Evolutionary conservation across 768 basidiomycete species (phyloP), one percentile per base, ranked within the genome.

Genomic region (Strobilomyces echinocephalus): DNA sequence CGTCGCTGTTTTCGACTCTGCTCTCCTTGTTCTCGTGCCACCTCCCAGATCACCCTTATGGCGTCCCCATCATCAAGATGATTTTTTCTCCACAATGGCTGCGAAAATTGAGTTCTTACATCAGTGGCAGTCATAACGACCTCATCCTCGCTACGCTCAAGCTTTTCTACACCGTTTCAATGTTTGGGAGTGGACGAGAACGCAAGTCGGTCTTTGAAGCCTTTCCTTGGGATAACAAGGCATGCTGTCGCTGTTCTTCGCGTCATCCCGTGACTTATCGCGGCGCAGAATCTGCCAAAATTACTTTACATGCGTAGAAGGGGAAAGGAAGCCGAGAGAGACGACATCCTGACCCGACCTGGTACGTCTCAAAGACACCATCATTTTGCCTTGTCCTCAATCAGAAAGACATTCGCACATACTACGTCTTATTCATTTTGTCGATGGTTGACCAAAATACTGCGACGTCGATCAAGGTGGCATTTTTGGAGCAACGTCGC

Each of bases 151-250:
- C 79, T 0, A 79, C 85, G 0, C 68, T 93, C 52, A 86, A 83
- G 59, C 64, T 91, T 16, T 83, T 82, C 63, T 76, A 81, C 54
- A 69, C 72, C 0, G 75, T 91, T 60, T 83, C 85, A 2, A 64
- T 67, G 0, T 91, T 86, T 63, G 84, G 77, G 2, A 78, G 85
- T 21, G 87, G 88, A 16, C 70, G 76, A 21, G 87, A 91, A 56
- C 76, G 79, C 47, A 85, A 80, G 56, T 62, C 73, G 0, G 74
- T 88, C 2, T 67, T 85, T 26, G 89, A 91, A 50, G 74, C 74
- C 0, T 89, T 92, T 68, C 79, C 81, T 7, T 92, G 90, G 90
- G 88, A 88, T 53, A 75, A 78, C 30, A 91, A 90, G 76, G 90
- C 84, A 49, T 2, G 69, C 1, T 8, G 11, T 36, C 15, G 15